These are phyloP conservation scores for Neonectria sp. DNA, from an alignment of 2,329 filamentous ascomycete genomes.

Conservation along the genomic window DNA sequence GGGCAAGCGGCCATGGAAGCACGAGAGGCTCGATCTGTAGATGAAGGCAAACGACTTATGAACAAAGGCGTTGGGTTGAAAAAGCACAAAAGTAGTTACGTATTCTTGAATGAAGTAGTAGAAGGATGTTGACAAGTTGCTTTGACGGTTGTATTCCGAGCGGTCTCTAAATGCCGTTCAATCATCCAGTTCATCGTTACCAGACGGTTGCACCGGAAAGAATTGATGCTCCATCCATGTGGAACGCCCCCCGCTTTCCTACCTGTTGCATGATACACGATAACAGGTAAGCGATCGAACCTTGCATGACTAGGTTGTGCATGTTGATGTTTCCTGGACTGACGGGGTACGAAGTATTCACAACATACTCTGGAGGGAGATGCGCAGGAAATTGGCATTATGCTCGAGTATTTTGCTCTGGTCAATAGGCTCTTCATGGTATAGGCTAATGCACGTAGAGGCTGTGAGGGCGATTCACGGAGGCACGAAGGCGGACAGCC, in stretches of 20 bases:
- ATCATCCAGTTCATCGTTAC: too few relatives aligned
- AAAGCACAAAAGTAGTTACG: conserved; percentile 9
- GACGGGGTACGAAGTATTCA: not conserved
- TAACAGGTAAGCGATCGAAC: not conserved
- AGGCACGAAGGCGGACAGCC: conserved; percentile 24
- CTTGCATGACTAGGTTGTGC: conserved; percentile 6
- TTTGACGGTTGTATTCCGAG: too few relatives aligned
- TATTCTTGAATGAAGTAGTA: conserved; percentile 21
- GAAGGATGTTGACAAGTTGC: too few relatives aligned
- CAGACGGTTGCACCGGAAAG: not conserved
- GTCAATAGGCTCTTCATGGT: not conserved
- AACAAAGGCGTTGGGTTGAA: conserved; percentile 34
- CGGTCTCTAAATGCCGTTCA: too few relatives aligned
- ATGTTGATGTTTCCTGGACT: not conserved
- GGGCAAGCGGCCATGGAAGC: conserved; percentile 71
- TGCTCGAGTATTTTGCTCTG: conserved; percentile 7
- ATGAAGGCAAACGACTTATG: not conserved
- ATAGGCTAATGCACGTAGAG: not conserved
- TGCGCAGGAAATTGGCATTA: conserved; percentile 24
- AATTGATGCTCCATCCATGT: not conserved
- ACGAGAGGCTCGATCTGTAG: conserved; percentile 67
- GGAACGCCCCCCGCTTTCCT: conserved; percentile 5
- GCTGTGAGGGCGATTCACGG: conserved; percentile 12
- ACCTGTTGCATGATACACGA: not conserved
- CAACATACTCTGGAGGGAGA: not conserved